Conservation (phyloP, 495 filamentous ascomycete species). For the Coniosporium apollinis region DNA sequence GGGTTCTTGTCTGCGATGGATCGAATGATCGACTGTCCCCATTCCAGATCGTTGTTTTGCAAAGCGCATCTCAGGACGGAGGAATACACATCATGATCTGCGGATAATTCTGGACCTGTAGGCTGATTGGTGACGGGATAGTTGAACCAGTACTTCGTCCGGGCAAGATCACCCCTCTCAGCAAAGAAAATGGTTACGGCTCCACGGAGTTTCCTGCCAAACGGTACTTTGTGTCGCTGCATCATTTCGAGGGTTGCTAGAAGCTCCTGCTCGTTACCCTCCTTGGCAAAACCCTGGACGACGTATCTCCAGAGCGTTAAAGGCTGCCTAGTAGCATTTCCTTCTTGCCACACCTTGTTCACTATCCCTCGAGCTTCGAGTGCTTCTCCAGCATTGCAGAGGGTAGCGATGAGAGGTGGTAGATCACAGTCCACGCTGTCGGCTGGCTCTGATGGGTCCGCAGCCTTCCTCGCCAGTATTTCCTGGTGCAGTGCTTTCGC, state of each 20-base stretch:
- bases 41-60: conserved; percentile 40
- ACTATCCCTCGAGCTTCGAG: too few relatives aligned
- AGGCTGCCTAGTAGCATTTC: too few relatives aligned
- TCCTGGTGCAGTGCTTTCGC: conserved; percentile 40
- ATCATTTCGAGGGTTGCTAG: conserved; percentile 27
- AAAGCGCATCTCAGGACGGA: conserved; percentile 39
- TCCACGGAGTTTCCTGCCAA: conserved; percentile 24
- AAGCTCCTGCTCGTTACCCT: conserved; percentile 41
- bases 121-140: too few relatives aligned
- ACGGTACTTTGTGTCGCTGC: conserved; percentile 11
- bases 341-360: too few relatives aligned
- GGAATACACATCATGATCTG: conserved; percentile 25
- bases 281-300: conserved; percentile 47
- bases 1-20: conserved; percentile 31
- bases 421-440: too few relatives aligned
- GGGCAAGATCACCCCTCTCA: conserved; percentile 29
- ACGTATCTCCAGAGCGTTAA: conserved; percentile 49
- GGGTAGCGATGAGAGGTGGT: too few relatives aligned
- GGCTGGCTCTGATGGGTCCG: too few relatives aligned
- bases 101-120: conserved; percentile 5
- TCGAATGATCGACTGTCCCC: conserved; percentile 46
- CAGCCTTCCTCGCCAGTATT: conserved; percentile 24
- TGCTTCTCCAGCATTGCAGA: too few relatives aligned
- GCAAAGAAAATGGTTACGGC: conserved; percentile 38
- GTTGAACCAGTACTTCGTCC: conserved; percentile 47